phyloP scores from a whole-genome alignment of 495 filamentous ascomycete genomes.

The Evernia prunastri region DNA sequence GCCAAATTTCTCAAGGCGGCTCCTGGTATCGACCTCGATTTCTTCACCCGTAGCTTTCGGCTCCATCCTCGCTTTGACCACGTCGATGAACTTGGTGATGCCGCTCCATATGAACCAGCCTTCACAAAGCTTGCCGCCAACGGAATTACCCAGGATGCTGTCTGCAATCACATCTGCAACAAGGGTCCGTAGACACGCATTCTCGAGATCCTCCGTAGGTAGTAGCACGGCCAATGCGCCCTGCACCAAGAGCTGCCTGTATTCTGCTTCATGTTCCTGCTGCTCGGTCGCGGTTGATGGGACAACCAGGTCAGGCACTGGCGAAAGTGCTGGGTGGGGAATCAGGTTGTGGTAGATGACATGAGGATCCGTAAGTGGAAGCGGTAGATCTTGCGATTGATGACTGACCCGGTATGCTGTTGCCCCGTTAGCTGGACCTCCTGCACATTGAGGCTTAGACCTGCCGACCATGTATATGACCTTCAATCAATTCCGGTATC shows the following conservation, averaged over 20 bases:
- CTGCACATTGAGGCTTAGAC: neutral
- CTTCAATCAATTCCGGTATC: constrained; percentile 71
- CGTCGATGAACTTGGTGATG: constrained; percentile 56
- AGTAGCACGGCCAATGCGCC: constrained; percentile 73
- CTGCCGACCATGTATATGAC: constrained; percentile 68
- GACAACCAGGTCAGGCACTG: constrained; percentile 54
- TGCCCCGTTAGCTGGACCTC: constrained; percentile 13
- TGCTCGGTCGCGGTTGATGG: constrained; percentile 51
- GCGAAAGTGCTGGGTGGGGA: constrained; percentile 72
- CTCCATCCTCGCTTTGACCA: constrained; percentile 28
- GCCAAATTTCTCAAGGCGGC: constrained; percentile 43
- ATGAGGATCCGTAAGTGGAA: constrained; percentile 51
- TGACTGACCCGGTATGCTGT: constrained; percentile 52
- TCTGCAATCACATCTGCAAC: constrained; percentile 81
- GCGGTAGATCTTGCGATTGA: constrained; percentile 46
- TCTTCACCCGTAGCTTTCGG: constrained; percentile 26
- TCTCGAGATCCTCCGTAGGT: constrained; percentile 87
- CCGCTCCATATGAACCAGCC: constrained; percentile 80
- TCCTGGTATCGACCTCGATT: constrained; percentile 27
- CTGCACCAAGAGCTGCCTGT: constrained; percentile 74
- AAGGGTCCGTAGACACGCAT: constrained; percentile 70
- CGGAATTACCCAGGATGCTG: constrained; percentile 69
- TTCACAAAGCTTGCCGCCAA: constrained; percentile 73
- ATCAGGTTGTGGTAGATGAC: constrained; percentile 77
- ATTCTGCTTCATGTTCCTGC: constrained; percentile 66